Evolutionary conservation across 2,329 filamentous ascomycete species (phyloP).

Genomic region (Scorias spongiosa): DNA sequence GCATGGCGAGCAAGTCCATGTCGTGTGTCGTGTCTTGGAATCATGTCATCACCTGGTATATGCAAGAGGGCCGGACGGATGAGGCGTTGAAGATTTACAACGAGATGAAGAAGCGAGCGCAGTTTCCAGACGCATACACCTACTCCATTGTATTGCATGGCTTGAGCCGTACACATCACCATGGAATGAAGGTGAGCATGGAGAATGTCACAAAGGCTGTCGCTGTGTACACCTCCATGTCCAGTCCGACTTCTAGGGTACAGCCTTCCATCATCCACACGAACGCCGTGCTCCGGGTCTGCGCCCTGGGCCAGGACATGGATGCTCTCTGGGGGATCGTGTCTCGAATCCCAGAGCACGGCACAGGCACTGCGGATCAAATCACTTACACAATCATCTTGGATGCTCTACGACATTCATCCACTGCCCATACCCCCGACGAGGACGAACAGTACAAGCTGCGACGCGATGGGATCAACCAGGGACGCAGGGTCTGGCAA

Average conservation of each 20-base stretch:
- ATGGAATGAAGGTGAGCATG: slow-evolving; percentile 34
- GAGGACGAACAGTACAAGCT: slow-evolving; percentile 16
- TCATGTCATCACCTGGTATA: slow-evolving; percentile 56
- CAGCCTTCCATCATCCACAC: slow-evolving; percentile 66
- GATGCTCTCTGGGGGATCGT: slow-evolving; percentile 68
- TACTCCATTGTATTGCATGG: slow-evolving; percentile 74
- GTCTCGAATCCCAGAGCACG: slow-evolving; percentile 51
- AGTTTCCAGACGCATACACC: slow-evolving; percentile 66
- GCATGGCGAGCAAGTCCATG: slow-evolving; percentile 49
- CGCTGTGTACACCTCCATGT: slow-evolving; percentile 63
- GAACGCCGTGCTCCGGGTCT: slow-evolving; percentile 78
- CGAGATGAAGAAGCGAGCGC: slow-evolving; percentile 94
- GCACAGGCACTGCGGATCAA: slow-evolving; percentile 48
- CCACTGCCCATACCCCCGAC: slow-evolving; percentile 4
- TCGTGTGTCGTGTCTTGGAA: slow-evolving; percentile 75
- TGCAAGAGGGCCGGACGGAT: slow-evolving; percentile 45
- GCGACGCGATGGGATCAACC: slow-evolving; percentile 38
- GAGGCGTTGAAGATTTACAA: slow-evolving; percentile 72
- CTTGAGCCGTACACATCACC: slow-evolving; percentile 23
- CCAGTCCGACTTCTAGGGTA: slow-evolving; percentile 44
- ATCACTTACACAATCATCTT: slow-evolving; percentile 73
- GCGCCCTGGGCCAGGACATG: slow-evolving; percentile 56
- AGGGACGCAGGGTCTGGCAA: slow-evolving; percentile 64
- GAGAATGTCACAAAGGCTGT: slow-evolving; percentile 53
- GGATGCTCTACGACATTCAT: slow-evolving; percentile 49